Evolutionary conservation across 331 rosid genomes (phyloP), one percentile per base, ranked within the genome.

Genomic region (Quercus phellos): DNA sequence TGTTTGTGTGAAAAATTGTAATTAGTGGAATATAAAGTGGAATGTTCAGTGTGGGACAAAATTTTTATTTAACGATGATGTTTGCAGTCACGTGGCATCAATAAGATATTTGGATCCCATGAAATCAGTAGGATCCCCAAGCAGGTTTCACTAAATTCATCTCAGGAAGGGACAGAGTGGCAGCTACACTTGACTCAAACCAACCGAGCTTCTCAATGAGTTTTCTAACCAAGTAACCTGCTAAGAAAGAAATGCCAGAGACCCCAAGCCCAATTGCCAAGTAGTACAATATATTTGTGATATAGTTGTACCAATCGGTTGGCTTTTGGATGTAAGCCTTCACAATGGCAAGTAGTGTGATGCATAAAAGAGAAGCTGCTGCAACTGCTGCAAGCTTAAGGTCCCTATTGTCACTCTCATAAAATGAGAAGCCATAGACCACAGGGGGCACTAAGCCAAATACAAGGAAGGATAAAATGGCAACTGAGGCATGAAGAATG

Each of bases 381-480:
- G 89, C 96, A 78, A 89, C 89, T 1, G 85, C 96, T 26, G 86
- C 88, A 1, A 91, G 60, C 84, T 89, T 88, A 35, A 85, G 75
- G 75, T 87, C 84, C 71, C 73, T 82, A 72, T 88, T 78, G 32
- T 77, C 76, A 13, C 72, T 90, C 79, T 83, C 79, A 4, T 54
- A 80, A 75, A 87, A 90, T 1, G 98, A 66, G 81, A 93, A 81
- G 72, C 90, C 90, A 76, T 93, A 93, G 6, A 85, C 90, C 21
- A 90, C 5, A 16, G 97, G 97, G 11, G 98, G 84, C 11, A 91
- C 82, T 24, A 87, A 56, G 2, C 98, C 98, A 6, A 86, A 91
- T 6, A 85, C 54, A 4, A 91, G 42, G 85, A 93, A 93, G 8
- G 97, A 90, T 30, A 89, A 16, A 14, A 81, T 38, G 2, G 90